A percentile compares a stretch with the other conserved stretches of the same genome.
phyloP scores from a whole-genome alignment of 805 yeast genomes.

The Lipomyces yamadae region DNA sequence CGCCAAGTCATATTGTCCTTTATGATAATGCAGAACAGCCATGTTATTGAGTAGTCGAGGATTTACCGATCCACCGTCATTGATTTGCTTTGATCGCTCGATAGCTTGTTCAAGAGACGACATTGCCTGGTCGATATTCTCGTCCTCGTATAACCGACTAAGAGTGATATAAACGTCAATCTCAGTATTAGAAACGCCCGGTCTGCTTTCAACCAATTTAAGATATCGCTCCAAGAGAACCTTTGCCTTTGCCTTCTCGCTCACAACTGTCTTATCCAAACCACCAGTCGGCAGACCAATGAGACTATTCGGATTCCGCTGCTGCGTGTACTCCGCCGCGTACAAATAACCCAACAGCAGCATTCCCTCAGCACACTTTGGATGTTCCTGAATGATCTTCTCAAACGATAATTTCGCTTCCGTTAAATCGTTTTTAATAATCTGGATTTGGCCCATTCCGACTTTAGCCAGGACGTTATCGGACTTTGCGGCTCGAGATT shows the following conservation, averaged over 20 bases:
- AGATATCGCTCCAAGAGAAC: constrained; percentile 71
- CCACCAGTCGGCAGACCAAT: constrained; percentile 24
- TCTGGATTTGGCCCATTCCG: constrained; percentile 86
- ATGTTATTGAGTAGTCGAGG: constrained; percentile 74
- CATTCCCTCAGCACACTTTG: constrained; percentile 73
- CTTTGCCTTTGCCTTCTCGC: constrained; percentile 58
- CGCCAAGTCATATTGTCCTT: constrained; percentile 64
- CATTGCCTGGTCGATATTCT: constrained; percentile 67
- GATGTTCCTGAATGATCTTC: constrained; percentile 64
- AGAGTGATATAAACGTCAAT: constrained; percentile 70
- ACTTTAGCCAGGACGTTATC: constrained; percentile 70
- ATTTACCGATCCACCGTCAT: constrained; percentile 37
- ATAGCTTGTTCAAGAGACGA: constrained; percentile 65
- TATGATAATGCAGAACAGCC: constrained; percentile 79
- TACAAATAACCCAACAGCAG: constrained; percentile 73
- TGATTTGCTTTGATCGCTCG: constrained; percentile 52
- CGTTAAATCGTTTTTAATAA: constrained; percentile 70
- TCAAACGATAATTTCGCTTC: constrained; percentile 90
- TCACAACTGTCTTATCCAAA: constrained; percentile 41
- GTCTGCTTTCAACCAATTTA: constrained; percentile 58
- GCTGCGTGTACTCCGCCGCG: constrained; percentile 50
- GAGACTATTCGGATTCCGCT: constrained; percentile 40
- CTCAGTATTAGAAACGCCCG: constrained; percentile 59
- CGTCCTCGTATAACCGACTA: constrained; percentile 70
- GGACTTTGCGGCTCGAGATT: constrained; percentile 65